Conservation (phyloP, 176 grass and related monocot species). For the Saccharum officinarum region DNA sequence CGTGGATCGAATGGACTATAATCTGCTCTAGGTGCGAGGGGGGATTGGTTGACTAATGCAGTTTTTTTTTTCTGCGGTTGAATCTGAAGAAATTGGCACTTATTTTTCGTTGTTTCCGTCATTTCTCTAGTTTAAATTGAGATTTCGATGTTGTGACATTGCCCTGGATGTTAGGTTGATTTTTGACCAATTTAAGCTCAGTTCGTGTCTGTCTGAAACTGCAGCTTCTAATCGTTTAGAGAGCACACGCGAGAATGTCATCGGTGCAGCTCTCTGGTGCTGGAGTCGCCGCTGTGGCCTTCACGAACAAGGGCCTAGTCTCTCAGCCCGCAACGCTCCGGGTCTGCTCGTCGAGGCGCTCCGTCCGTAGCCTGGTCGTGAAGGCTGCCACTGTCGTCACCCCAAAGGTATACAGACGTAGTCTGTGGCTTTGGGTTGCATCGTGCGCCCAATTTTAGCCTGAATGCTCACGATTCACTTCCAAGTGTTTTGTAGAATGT, state of each 20-base stretch:
- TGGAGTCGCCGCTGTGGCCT: slow-evolving; percentile 31
- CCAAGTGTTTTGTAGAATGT: not conserved
- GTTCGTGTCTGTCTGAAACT: not conserved
- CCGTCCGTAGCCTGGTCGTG: slow-evolving; percentile 42
- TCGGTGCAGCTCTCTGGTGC: slow-evolving; percentile 40
- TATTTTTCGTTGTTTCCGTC: too few species aligned
- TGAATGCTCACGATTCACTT: not conserved
- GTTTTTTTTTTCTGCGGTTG: too few species aligned
- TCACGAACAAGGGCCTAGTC: slow-evolving; percentile 27
- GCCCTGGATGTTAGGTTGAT: not conserved
- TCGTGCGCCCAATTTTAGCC: not conserved
- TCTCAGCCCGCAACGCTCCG: not conserved
- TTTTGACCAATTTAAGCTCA: not conserved
- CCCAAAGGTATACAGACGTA: slow-evolving; percentile 50
- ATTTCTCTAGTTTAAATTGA: not conserved
- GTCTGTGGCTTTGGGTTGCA: not conserved
- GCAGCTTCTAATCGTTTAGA: slow-evolving; percentile 9
- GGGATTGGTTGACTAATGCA: slow-evolving; percentile 7
- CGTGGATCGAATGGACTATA: not conserved
- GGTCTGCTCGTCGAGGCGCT: slow-evolving; percentile 12
- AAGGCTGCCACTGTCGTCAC: slow-evolving; percentile 66
- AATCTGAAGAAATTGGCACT: too few species aligned
- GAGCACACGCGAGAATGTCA: slow-evolving; percentile 35
- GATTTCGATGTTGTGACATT: not conserved
- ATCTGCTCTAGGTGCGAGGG: not conserved